A percentile compares a stretch with the other conserved stretches of the same genome.
Evolutionary conservation across 75 land plant species (phyloP).

Genomic region (Pseudotsuga menziesii): DNA sequence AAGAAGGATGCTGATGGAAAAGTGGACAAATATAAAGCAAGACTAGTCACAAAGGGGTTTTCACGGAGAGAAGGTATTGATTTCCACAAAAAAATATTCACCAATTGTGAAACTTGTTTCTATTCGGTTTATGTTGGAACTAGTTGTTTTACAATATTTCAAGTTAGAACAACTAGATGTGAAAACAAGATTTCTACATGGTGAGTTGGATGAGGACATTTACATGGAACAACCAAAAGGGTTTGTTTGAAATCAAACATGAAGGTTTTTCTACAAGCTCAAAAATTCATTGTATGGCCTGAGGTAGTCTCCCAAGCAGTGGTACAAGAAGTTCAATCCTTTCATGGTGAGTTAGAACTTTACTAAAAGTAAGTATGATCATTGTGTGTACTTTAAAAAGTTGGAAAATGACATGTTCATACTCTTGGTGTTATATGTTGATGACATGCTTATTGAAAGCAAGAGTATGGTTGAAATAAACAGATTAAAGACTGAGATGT

Average conservation of each 20-base stretch:
- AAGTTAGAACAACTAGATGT: background rate
- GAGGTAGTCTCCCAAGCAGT: background rate
- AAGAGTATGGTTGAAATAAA: background rate
- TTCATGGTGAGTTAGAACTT: background rate
- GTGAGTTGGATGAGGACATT: background rate
- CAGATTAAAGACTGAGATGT: background rate
- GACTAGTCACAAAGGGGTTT: background rate
- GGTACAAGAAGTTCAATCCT: background rate
- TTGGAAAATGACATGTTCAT: background rate
- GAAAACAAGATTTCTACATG: background rate
- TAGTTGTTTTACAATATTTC: background rate
- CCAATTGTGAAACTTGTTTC: background rate
- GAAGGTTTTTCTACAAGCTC: background rate
- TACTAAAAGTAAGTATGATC: background rate
- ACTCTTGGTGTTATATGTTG: background rate
- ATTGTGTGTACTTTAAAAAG: background rate
- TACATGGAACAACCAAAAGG: background rate
- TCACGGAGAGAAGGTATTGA: background rate
- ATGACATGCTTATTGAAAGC: background rate
- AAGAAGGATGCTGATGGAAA: background rate
- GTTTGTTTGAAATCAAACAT: background rate
- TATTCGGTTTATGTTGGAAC: background rate
- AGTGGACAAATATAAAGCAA: background rate
- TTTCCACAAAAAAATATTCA: no score
- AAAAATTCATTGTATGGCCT: background rate